A percentile compares a stretch with the other conserved stretches of the same genome.
These are phyloP conservation scores for Parsonsia alboflavescens DNA, from an alignment of 257 asterid species.

Conservation along the genomic window DNA sequence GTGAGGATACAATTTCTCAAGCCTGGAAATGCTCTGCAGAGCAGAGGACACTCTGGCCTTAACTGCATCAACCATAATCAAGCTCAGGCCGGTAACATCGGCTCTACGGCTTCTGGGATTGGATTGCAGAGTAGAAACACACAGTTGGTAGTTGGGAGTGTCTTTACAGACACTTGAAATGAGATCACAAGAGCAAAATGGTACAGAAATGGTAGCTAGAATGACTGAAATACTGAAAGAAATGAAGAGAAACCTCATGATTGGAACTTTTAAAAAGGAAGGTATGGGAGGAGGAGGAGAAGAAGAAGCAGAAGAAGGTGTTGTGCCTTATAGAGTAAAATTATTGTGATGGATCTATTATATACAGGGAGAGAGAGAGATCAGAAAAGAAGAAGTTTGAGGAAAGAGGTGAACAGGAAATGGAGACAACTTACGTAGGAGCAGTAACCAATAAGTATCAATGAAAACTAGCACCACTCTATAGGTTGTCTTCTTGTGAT, in stretches of 20 bases:
- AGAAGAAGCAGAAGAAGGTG: neutral
- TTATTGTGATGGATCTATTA: neutral
- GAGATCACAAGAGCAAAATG: slow-evolving; percentile 5
- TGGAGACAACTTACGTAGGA: no score
- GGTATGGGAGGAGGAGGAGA: no score
- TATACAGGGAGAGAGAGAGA: neutral
- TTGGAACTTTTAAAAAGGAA: neutral
- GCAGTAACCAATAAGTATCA: no score
- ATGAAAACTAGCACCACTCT: no score
- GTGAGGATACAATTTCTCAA: neutral
- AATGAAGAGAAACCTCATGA: neutral
- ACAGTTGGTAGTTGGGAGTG: slow-evolving; percentile 15
- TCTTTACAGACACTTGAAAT: slow-evolving; percentile 4
- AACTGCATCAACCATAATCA: slow-evolving; percentile 20
- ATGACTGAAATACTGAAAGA: neutral
- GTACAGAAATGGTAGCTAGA: slow-evolving; percentile 1
- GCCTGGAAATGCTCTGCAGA: neutral
- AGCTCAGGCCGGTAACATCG: slow-evolving; percentile 15
- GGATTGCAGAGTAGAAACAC: neutral
- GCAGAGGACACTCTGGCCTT: slow-evolving; percentile 3
- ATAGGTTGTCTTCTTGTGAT: no score
- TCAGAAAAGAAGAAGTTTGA: no score
- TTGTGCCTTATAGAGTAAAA: neutral
- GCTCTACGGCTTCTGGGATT: slow-evolving; percentile 5
- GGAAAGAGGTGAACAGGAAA: no score